These are phyloP conservation scores for Starmerella stigmatis DNA, from an alignment of 805 yeast genomes.

Conservation along the genomic window DNA sequence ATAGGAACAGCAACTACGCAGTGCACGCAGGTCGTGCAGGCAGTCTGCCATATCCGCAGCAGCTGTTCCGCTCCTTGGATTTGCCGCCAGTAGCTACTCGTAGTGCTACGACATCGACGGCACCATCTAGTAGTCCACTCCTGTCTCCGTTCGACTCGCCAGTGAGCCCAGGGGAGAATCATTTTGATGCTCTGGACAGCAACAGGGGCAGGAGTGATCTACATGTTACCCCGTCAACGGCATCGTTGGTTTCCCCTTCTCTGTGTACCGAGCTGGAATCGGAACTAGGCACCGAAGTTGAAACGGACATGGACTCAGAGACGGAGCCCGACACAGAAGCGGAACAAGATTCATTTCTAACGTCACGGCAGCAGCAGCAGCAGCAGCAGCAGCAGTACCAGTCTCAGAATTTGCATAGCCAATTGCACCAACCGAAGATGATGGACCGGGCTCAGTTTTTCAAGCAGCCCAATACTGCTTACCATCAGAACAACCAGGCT, in stretches of 20 bases:
- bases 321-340: constrained; percentile 1
- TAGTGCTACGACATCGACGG: not conserved
- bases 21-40: constrained; percentile 2
- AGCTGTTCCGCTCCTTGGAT: not conserved
- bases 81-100: not conserved
- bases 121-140: no score
- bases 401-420: not conserved
- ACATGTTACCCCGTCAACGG: not conserved
- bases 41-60: not conserved
- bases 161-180: not conserved
- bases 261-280: constrained; percentile 15
- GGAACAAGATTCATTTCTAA: not conserved
- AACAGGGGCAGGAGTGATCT: not conserved
- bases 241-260: not conserved
- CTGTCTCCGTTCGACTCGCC: constrained; percentile 1
- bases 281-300: constrained; percentile 9
- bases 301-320: constrained; percentile 10
- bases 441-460: not conserved
- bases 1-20: not conserved
- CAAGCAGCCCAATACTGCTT: not conserved
- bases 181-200: not conserved
- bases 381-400: not conserved
- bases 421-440: no score
- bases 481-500: no score
- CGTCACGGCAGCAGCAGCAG: not conserved